Base-by-base conservation (phyloP, 257 asterid genomes). In the Lithospermum erythrorhizon region DNA sequence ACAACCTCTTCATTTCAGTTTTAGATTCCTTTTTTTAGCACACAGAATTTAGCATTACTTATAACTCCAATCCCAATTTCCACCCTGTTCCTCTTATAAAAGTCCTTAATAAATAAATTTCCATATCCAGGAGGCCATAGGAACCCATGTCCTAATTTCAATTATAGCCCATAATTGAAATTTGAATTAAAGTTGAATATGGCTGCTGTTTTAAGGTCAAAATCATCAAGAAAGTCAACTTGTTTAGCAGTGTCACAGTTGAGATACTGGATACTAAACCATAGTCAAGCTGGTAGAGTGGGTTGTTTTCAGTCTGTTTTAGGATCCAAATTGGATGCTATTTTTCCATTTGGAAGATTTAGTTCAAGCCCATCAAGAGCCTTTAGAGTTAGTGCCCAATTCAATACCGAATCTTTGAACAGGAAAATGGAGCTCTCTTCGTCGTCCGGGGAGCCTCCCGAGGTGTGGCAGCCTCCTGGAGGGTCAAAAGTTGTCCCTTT, bases 371-470 rank as follows among this genome's bases (percentile, higher is more conserved):
- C 76, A 21, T 89, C 73, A 71, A 86, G 78, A 72, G 74, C 87
- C 62, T 68, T 80, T 35, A 81, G 82, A 8, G 35, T 71, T 57
- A 77, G 75, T 10, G 13, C 45, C 45, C 13, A 35, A 10, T 35
- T 7, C 13, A 6, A 27, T 27, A 27, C 32, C 4, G 6, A 27
- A 27, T 27, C 32, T 27, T 27, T 27, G 32, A 27, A 27, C 58
- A 62, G 68, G 73, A 73, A 48, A 75, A 51, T 75, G 47, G 81
- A 66, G 66, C 67, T 57, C 55, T 80, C 68, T 6, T 75, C 80
- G 75, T 82, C 93, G 47, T 78, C 78, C 58, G 98, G 98, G 27
- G 98, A 88, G 57, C 98, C 98, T 13, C 98, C 98, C 15, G 98
- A 91, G 87, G 82, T 88, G 29, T 91, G 98, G 98, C 96, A 91